These are phyloP conservation scores for Gossypium australe DNA, from an alignment of 345 rosid species.

Conservation along the genomic window DNA sequence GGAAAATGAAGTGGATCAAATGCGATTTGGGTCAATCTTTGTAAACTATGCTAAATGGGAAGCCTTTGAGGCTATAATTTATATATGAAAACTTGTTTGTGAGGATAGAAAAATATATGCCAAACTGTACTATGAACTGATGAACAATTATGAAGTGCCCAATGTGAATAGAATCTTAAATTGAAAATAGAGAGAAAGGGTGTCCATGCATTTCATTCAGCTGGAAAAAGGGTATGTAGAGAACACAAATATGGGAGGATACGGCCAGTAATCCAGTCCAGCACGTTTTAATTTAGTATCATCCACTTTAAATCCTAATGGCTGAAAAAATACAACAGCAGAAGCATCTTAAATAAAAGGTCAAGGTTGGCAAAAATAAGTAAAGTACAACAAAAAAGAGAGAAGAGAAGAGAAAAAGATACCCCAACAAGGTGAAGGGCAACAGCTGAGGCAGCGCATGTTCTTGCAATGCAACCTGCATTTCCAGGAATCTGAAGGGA, in stretches of 20 bases:
- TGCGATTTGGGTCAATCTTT: neutral
- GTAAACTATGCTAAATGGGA: neutral
- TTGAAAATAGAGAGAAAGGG: neutral
- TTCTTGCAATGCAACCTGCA: constrained; percentile 96
- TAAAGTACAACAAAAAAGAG: neutral
- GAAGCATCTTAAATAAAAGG: constrained; percentile 6
- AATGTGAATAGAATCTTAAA: neutral
- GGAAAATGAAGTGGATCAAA: neutral
- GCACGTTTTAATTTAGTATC: constrained; percentile 86
- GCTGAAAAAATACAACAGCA: constrained; percentile 45
- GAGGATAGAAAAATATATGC: neutral
- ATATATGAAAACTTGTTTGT: no score
- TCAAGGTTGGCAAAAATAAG: neutral
- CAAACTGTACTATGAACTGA: neutral
- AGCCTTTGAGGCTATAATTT: neutral
- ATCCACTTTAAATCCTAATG: constrained; percentile 84
- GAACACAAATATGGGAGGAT: constrained; percentile 39
- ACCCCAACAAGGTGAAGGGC: constrained; percentile 90
- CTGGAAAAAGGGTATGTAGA: neutral
- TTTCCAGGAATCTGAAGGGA: constrained; percentile 81
- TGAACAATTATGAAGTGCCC: neutral
- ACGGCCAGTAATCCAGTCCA: constrained; percentile 98
- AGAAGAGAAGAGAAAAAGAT: neutral
- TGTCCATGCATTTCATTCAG: neutral
- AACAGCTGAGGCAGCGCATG: constrained; percentile 87